phyloP scores from a whole-genome alignment of 2,329 filamentous ascomycete genomes.

The Cordyceps cicadae region DNA sequence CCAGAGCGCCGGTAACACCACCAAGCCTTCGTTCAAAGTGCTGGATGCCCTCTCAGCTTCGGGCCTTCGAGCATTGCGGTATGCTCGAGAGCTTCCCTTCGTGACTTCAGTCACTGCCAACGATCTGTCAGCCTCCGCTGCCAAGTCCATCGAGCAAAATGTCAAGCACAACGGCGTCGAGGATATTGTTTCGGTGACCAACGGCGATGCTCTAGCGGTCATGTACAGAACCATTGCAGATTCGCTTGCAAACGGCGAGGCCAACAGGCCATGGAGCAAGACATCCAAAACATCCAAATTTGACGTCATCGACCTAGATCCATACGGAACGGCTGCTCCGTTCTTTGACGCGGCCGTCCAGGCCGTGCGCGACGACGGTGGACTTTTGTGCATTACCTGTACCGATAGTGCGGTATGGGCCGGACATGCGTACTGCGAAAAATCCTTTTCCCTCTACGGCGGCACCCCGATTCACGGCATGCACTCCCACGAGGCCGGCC shows the following conservation, averaged over 20 bases:
- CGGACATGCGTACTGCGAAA: constrained; percentile 88
- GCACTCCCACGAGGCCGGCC: constrained; percentile 79
- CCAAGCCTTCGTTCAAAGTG: constrained; percentile 59
- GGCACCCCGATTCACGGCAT: constrained; percentile 77
- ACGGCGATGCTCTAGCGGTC: constrained; percentile 77
- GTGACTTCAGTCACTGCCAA: constrained; percentile 78
- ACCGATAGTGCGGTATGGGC: constrained; percentile 95
- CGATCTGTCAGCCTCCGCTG: constrained; percentile 71
- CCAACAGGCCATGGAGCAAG: constrained; percentile 30
- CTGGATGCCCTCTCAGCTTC: constrained; percentile 93
- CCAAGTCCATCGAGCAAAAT: constrained; percentile 75
- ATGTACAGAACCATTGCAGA: constrained; percentile 71
- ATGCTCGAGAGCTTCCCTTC: constrained; percentile 84
- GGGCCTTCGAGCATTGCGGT: constrained; percentile 81
- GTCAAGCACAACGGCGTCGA: constrained; percentile 72
- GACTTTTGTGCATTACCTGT: constrained; percentile 88
- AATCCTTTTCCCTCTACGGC: constrained; percentile 88
- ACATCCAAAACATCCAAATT: constrained; percentile 53
- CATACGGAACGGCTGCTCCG: constrained; percentile 85
- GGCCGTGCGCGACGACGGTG: constrained; percentile 73
- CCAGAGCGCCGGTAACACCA: constrained; percentile 21
- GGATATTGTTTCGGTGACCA: constrained; percentile 61
- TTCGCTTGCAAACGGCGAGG: constrained; percentile 36
- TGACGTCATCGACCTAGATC: constrained; percentile 93
- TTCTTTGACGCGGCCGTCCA: constrained; percentile 91